Evolutionary conservation across 768 basidiomycete species (phyloP).

Genomic region (Tubosaeta sp.): DNA sequence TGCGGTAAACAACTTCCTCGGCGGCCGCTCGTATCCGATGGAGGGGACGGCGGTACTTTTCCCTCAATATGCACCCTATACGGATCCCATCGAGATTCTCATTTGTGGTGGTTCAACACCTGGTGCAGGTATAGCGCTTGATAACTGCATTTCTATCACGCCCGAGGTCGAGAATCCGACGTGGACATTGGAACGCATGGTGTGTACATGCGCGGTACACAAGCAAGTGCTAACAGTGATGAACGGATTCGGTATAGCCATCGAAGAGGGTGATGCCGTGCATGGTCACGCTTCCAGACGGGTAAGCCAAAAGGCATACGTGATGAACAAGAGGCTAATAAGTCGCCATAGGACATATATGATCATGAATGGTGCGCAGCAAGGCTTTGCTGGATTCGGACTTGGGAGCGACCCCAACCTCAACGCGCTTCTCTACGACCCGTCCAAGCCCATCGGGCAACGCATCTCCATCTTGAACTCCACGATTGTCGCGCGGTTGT

Average conservation of each 20-base stretch:
- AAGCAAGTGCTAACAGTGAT: not conserved
- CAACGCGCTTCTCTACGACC: slow-evolving; percentile 67
- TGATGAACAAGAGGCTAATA: not conserved
- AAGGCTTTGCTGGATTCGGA: slow-evolving; percentile 72
- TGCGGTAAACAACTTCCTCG: slow-evolving; percentile 66
- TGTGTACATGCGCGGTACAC: slow-evolving; percentile 28
- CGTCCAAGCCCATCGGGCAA: slow-evolving; percentile 49
- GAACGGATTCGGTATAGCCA: slow-evolving; percentile 38
- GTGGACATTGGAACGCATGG: slow-evolving; percentile 80
- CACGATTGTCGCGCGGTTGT: slow-evolving; percentile 71
- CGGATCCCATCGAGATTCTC: slow-evolving; percentile 61
- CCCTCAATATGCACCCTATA: slow-evolving; percentile 70
- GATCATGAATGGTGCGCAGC: slow-evolving; percentile 70
- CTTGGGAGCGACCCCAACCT: slow-evolving; percentile 61
- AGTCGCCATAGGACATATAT: slow-evolving; percentile 58
- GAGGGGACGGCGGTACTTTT: slow-evolving; percentile 68
- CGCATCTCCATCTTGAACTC: slow-evolving; percentile 63
- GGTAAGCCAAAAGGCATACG: slow-evolving; percentile 6
- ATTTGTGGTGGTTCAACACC: slow-evolving; percentile 74
- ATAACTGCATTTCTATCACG: slow-evolving; percentile 67
- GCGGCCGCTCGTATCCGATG: slow-evolving; percentile 73
- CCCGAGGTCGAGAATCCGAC: slow-evolving; percentile 59
- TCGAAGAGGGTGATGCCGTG: slow-evolving; percentile 74
- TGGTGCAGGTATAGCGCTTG: slow-evolving; percentile 47
- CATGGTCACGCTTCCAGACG: slow-evolving; percentile 59